These are phyloP conservation scores for Mollisia scopiformis DNA, from an alignment of 2,329 filamentous ascomycete genomes.

Conservation along the genomic window DNA sequence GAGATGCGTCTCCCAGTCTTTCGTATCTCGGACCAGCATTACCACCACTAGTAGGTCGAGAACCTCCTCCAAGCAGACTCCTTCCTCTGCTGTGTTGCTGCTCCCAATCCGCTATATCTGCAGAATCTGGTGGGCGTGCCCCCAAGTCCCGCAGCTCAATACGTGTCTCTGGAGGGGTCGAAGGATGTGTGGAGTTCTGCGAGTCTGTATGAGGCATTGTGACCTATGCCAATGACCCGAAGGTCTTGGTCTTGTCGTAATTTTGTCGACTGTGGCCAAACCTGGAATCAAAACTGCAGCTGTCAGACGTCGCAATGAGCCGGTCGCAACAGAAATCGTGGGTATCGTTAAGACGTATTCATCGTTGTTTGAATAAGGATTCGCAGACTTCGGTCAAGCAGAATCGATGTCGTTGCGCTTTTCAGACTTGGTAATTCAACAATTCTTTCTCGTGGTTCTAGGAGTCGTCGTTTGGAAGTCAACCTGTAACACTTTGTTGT, in stretches of 20 bases:
- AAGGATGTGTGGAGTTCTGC: slow-evolving; percentile 44
- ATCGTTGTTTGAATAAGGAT: not conserved
- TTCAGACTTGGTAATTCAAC: not conserved
- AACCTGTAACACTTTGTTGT: slow-evolving; percentile 10
- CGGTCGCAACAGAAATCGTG: not conserved
- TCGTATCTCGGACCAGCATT: slow-evolving; percentile 34
- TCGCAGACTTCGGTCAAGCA: not conserved
- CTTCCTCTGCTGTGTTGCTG: slow-evolving; percentile 34
- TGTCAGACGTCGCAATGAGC: slow-evolving; percentile 10
- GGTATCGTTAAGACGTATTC: not conserved
- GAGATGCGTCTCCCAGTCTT: slow-evolving; percentile 34
- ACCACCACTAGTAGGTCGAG: slow-evolving; percentile 31
- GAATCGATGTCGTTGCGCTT: not conserved
- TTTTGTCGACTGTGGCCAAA: slow-evolving; percentile 7
- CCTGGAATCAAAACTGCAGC: not conserved
- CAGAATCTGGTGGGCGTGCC: slow-evolving; percentile 37
- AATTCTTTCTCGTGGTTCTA: not conserved
- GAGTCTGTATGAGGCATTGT: slow-evolving; percentile 53
- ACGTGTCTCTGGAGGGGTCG: slow-evolving; percentile 57
- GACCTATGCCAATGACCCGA: slow-evolving; percentile 26
- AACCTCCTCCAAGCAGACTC: slow-evolving; percentile 34
- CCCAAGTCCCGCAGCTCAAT: slow-evolving; percentile 69
- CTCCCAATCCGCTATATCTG: slow-evolving; percentile 29
- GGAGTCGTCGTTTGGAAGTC: slow-evolving; percentile 8
- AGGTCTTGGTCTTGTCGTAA: slow-evolving; percentile 20